These are phyloP conservation scores for Rugosomyces carneus DNA, from an alignment of 1,284 basidiomycete species.

Conservation along the genomic window DNA sequence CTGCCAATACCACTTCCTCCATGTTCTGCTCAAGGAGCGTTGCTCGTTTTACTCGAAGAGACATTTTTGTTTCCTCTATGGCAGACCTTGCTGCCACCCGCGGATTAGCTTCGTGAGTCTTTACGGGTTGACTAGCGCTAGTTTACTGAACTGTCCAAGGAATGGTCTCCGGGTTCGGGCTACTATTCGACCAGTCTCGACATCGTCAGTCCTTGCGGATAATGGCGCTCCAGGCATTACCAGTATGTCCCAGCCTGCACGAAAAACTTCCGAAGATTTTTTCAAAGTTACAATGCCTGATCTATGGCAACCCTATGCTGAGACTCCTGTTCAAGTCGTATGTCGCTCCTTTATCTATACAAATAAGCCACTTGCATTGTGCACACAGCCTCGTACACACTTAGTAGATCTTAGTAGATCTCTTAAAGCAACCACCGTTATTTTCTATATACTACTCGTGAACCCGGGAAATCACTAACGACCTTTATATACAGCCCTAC, in stretches of 20 bases:
- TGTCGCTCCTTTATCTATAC: constrained; percentile 22
- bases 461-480: no score
- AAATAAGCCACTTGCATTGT: no score
- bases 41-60: constrained; percentile 21
- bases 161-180: background rate
- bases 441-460: no score
- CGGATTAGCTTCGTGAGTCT: background rate
- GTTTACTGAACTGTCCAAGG: background rate
- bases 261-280: constrained; percentile 20
- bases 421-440: constrained; percentile 40
- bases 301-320: constrained; percentile 36
- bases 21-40: constrained; percentile 33
- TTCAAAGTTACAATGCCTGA: constrained; percentile 54
- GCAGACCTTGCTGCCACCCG: constrained; percentile 40
- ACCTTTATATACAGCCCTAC: constrained; percentile 49
- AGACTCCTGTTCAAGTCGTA: constrained; percentile 54
- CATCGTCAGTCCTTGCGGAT: no score
- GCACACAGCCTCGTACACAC: background rate
- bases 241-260: no score
- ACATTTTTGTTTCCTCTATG: constrained; percentile 62
- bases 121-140: background rate
- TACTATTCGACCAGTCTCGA: no score
- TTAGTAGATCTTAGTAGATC: background rate
- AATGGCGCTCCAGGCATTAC: no score
- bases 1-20: constrained; percentile 6